phyloP scores from a whole-genome alignment of 148 eudicot species.

The Rhododendron simsii region DNA sequence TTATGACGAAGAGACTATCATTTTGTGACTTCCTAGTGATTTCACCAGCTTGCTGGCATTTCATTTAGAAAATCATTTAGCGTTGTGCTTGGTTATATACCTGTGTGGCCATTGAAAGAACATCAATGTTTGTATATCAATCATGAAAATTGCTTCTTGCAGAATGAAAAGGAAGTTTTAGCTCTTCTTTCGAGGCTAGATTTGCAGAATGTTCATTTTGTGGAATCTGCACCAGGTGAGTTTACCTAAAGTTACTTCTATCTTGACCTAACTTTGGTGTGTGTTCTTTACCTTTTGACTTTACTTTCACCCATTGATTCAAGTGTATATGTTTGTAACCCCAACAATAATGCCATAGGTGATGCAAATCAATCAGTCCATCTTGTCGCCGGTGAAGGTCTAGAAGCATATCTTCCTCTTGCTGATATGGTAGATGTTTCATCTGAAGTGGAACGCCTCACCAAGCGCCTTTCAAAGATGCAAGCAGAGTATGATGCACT shows the following conservation, averaged over 20 bases:
- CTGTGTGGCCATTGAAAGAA: neutral
- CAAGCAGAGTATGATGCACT: constrained; percentile 81
- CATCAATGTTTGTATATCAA: neutral
- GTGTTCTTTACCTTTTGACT: neutral
- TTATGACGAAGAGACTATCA: neutral
- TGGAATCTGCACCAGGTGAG: constrained; percentile 70
- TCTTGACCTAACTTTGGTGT: neutral
- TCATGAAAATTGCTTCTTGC: constrained; percentile 20
- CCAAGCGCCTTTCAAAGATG: constrained; percentile 82
- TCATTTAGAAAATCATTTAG: neutral
- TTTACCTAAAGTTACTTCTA: neutral
- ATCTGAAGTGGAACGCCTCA: constrained; percentile 80
- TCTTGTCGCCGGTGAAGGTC: constrained; percentile 90
- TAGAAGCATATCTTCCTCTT: constrained; percentile 98
- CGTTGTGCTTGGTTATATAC: neutral
- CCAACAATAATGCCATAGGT: constrained; percentile 35
- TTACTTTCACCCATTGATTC: neutral
- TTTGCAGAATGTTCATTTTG: constrained; percentile 55
- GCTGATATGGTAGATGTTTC: constrained; percentile 95
- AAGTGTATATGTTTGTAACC: neutral
- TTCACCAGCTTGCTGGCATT: neutral
- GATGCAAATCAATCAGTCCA: constrained; percentile 92
- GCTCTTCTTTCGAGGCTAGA: constrained; percentile 91
- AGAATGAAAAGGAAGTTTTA: constrained; percentile 89
- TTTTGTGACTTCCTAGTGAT: neutral